phyloP scores from a whole-genome alignment of 2,329 filamentous ascomycete genomes.

The Pseudocercospora cruenta region DNA sequence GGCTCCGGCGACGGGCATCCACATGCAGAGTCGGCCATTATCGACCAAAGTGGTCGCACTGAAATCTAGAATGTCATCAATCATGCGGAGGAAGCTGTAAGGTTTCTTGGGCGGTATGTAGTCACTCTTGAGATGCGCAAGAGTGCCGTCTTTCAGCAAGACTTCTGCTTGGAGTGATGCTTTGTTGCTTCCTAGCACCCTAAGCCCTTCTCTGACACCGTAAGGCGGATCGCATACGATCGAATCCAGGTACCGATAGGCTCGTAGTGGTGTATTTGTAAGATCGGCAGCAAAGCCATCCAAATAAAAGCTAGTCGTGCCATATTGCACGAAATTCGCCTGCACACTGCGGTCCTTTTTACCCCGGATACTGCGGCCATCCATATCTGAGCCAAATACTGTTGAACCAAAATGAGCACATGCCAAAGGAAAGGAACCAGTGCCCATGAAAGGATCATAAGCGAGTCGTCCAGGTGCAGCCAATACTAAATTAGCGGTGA shows the following conservation, averaged over 20 bases:
- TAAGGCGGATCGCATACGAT: slow-evolving; percentile 97
- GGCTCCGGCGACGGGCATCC: slow-evolving; percentile 87
- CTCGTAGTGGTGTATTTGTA: slow-evolving; percentile 75
- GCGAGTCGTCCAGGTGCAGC: slow-evolving; percentile 82
- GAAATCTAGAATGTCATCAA: slow-evolving; percentile 87
- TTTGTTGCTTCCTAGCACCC: slow-evolving; percentile 79
- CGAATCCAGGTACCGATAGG: slow-evolving; percentile 71
- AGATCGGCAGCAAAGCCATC: slow-evolving; percentile 85
- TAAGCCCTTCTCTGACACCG: slow-evolving; percentile 87
- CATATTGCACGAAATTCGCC: slow-evolving; percentile 86
- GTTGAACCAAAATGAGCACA: slow-evolving; percentile 87
- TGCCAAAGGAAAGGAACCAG: slow-evolving; percentile 87
- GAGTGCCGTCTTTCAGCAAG: slow-evolving; percentile 69
- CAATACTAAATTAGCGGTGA: slow-evolving; percentile 89
- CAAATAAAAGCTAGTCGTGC: slow-evolving; percentile 65
- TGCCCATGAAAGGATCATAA: slow-evolving; percentile 95
- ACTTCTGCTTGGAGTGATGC: slow-evolving; percentile 51
- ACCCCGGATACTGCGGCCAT: slow-evolving; percentile 84
- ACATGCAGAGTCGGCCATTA: slow-evolving; percentile 81
- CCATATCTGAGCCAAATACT: slow-evolving; percentile 87
- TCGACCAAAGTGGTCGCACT: slow-evolving; percentile 76
- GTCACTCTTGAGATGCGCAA: slow-evolving; percentile 68
- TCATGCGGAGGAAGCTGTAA: slow-evolving; percentile 88
- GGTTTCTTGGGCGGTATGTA: slow-evolving; percentile 89
- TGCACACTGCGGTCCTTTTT: slow-evolving; percentile 59